phyloP scores from a whole-genome alignment of 768 basidiomycete species.

The Lactarius pseudohatsudake region DNA sequence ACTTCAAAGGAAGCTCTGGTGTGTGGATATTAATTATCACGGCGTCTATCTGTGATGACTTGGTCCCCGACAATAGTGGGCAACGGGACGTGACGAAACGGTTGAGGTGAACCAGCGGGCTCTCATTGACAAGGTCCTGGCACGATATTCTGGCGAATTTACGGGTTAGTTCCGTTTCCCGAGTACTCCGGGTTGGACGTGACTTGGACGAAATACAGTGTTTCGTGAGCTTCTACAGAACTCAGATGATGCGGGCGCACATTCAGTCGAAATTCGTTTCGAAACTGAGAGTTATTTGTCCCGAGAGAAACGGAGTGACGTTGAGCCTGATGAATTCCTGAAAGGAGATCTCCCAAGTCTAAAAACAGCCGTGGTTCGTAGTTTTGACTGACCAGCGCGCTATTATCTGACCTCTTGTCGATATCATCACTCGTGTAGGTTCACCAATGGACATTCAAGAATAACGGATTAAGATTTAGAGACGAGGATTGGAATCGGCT shows the following conservation, averaged over 20 bases:
- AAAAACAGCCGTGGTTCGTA: conserved; percentile 57
- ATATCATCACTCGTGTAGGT: conserved; percentile 45
- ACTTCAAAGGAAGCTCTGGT: conserved; percentile 23
- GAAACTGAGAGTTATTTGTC: conserved; percentile 57
- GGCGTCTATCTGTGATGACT: not conserved
- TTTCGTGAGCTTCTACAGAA: conserved; percentile 92
- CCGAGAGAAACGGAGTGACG: conserved; percentile 31
- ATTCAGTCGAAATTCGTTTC: conserved; percentile 75
- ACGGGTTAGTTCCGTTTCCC: conserved; percentile 49
- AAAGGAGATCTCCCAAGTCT: conserved; percentile 53
- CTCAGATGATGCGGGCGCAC: conserved; percentile 86
- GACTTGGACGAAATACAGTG: conserved; percentile 37
- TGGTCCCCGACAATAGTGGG: conserved; percentile 41
- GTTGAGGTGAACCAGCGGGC: conserved; percentile 95
- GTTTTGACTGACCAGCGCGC: not conserved
- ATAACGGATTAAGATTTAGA: conserved; percentile 81
- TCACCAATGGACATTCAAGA: conserved; percentile 80
- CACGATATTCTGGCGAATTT: conserved; percentile 93
- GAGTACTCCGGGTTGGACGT: not conserved
- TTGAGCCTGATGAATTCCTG: not conserved
- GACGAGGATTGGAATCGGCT: conserved; percentile 86
- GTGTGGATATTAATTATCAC: not conserved
- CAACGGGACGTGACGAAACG: conserved; percentile 69
- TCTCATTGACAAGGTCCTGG: conserved; percentile 95
- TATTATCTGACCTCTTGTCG: not conserved